Base-by-base conservation (phyloP, 805 yeast species). In the Suhomyces xylopsoci region DNA sequence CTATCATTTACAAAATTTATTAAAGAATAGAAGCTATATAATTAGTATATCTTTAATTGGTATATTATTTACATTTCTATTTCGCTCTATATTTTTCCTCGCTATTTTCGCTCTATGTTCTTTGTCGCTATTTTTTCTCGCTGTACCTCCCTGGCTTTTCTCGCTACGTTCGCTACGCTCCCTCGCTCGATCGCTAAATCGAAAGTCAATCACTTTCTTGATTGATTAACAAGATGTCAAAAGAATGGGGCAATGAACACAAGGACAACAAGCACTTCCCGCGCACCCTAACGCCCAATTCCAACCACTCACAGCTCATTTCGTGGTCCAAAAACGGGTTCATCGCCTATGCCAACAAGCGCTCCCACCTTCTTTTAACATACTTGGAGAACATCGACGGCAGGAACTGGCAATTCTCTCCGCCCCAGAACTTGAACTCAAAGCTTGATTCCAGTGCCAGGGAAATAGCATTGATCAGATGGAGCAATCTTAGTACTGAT, bases 281-380 rank as follows among this genome's bases (percentile, higher is more conserved):
- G 10, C 47, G 20, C 19, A n/a, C 47, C 14, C 14, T 15, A 6
- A 19, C 17, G 15, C 30, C 44, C 44, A 47, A 22, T 9, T 47
- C 14, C 57, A 36, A 19, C 44, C 52, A 15, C n/a, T 24, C 48
- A 38, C 42, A 48, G 34, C 46, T 56, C 43, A 77, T 86, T 8
- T 79, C 90, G 9, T 90, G 97, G 97, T 88, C 96, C 9, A 81
- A 84, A 58, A 87, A 85, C 58, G 97, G 97, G 12, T 82, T 90
- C 59, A 80, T 92, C 30, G 96, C 96, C 1, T 90, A 86, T 59
- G 71, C 83, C 6, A 77, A 80, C 51, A 24, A 7, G 5, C 30
- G 69, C 76, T 40, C 70, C 64, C 51, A 71, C 61, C 64, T 90
- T 20, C 71, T 74, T 47, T 69, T 89, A 54, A 85, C 96, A 0